Evolutionary conservation across 805 yeast species (phyloP).

Genomic region (Saturnispora serradocipensis): DNA sequence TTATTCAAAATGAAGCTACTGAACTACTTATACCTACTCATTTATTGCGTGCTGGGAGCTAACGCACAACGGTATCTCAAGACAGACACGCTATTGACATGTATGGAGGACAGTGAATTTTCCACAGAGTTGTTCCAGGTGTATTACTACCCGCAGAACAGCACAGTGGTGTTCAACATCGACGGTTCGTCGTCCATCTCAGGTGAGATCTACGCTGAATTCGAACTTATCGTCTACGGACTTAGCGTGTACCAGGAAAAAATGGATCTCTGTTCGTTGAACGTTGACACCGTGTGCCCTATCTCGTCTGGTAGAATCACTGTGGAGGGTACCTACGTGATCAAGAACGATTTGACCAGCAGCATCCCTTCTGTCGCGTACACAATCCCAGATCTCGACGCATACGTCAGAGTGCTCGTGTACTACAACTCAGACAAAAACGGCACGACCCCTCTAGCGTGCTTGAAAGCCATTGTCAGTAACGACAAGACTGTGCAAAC

Average conservation of each 20-base stretch:
- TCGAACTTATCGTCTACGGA: constrained; percentile 74
- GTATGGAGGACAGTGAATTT: constrained; percentile 84
- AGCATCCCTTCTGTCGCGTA: constrained; percentile 78
- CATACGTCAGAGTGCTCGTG: constrained; percentile 69
- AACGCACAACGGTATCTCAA: constrained; percentile 26
- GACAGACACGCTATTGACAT: constrained; percentile 66
- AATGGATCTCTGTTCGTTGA: constrained; percentile 56
- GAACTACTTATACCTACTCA: not conserved
- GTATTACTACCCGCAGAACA: constrained; percentile 55
- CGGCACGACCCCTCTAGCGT: constrained; percentile 53
- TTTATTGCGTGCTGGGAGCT: constrained; percentile 3
- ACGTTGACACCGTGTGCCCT: constrained; percentile 62
- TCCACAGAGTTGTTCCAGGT: constrained; percentile 81
- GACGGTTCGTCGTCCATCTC: constrained; percentile 72
- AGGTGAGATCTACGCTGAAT: constrained; percentile 58
- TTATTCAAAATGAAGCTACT: not conserved
- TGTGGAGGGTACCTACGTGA: constrained; percentile 34
- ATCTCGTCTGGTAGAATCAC: constrained; percentile 81
- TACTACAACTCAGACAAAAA: constrained; percentile 40
- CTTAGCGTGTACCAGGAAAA: constrained; percentile 46
- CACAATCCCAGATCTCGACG: constrained; percentile 91
- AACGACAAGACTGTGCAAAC: constrained; percentile 95
- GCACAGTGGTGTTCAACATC: constrained; percentile 54
- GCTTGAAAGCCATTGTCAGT: constrained; percentile 79
- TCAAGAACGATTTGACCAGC: constrained; percentile 32